Conservation (phyloP, 2,329 filamentous ascomycete genomes). For the Fonsecaea pugnacius region DNA sequence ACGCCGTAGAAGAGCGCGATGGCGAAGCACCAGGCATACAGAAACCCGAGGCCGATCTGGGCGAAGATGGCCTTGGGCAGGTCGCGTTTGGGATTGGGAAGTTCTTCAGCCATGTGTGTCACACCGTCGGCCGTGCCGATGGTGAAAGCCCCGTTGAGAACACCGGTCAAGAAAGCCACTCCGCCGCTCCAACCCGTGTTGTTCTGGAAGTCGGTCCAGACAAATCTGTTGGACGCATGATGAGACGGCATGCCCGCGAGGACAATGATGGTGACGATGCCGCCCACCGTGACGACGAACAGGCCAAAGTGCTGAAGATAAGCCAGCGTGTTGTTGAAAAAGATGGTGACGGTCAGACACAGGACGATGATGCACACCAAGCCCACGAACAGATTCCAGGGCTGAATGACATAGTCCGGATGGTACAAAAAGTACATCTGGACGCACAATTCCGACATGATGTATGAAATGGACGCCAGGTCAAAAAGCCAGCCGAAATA, state of each 20-base stretch:
- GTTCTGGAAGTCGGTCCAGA: conserved; percentile 63
- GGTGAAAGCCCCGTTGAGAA: conserved; percentile 71
- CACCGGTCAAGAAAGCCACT: conserved; percentile 67
- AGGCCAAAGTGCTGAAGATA: conserved; percentile 45
- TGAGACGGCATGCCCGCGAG: conserved; percentile 26
- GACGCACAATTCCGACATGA: conserved; percentile 61
- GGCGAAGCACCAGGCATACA: conserved; percentile 47
- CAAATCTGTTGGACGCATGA: conserved; percentile 56
- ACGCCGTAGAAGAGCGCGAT: conserved; percentile 58
- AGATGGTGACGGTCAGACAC: conserved; percentile 52
- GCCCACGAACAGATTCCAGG: conserved; percentile 51
- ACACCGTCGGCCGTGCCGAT: conserved; percentile 69
- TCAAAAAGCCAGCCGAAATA: conserved; percentile 62
- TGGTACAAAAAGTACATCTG: conserved; percentile 66
- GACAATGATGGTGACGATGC: conserved; percentile 54
- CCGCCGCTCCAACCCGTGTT: conserved; percentile 52
- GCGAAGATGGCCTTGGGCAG: conserved; percentile 42
- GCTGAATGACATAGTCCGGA: conserved; percentile 43
- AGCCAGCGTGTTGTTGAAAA: conserved; percentile 36
- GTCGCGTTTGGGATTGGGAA: conserved; percentile 64
- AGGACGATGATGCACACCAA: conserved; percentile 55
- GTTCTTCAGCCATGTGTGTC: conserved; percentile 66
- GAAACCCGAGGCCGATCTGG: conserved; percentile 44
- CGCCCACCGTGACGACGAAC: conserved; percentile 54
- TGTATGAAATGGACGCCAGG: conserved; percentile 47